Evolutionary conservation across 768 basidiomycete species (phyloP), one percentile per base, ranked within the genome.

Genomic region (Leccinum broughii): DNA sequence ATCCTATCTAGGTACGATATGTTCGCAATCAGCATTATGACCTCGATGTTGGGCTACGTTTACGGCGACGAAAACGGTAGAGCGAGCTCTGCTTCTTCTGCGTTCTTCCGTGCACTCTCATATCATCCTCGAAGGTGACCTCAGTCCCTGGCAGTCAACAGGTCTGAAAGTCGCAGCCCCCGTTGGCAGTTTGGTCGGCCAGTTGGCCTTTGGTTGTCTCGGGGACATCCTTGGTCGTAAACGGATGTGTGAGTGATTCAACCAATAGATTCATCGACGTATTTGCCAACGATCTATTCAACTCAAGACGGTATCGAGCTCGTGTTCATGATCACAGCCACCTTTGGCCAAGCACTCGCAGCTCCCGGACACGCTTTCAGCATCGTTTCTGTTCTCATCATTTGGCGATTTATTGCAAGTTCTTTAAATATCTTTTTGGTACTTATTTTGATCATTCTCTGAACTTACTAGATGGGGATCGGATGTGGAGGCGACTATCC

Each of bases 401-500:
- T 89, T 57, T 95, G 93, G 92, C 85, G 93, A 15, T 90, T 92
- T 76, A 74, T 94, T 46, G 83, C 81, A 72, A 63, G 79, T 59
- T 32, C 39, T 32, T 22, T 6, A 10, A 10, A 35, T 15, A 24
- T 28, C 22, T 24, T 28, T 37, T 49, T 48, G 13, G 41, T 14
- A 10, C 4, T 51, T 15, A 10, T 60, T 51, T 28, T 54, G 8
- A 37, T 30, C 34, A 52, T 34, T 10, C 30, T 51, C 56, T 30
- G 53, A 46, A 17, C 8, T 5, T 49, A 13, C 26, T 54, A 84
- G 86, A 85, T 85, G 83, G 91, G 92, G 1, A 69, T 93, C 5
- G 93, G 93, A 1, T 90, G 93, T 28, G 93, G 93, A 13, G 93
- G 93, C 6, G 92, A 93, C 66, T 92, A 94, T 69, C 92, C 93